Base-by-base conservation (phyloP, 108 stramenopile genomes). In the Licmophora abbreviata region DNA sequence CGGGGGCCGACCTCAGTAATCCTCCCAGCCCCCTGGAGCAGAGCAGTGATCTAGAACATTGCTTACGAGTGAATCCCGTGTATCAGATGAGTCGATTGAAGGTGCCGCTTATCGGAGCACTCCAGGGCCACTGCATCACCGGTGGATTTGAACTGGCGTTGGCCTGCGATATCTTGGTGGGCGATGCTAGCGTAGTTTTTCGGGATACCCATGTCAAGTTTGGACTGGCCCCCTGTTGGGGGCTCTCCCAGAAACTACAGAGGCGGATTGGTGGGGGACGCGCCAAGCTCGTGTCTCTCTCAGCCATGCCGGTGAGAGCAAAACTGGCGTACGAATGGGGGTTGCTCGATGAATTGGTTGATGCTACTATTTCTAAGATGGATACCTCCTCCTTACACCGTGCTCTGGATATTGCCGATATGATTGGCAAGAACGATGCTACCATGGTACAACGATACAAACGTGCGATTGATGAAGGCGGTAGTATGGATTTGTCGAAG, bases 171-270 rank as follows among this genome's bases (percentile, higher is more conserved):
- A 64, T 76, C 17, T 28, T 76, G 3, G 37, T 76, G 6, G 75
- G 75, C 3, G 61, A 64, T 34, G 3, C 31, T 2, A 66, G 70
- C 1, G 63, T 66, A 11, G 38, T n/a, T 10, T 76, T 76, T 47
- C 66, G 75, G 10, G 75, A 76, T 37, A 76, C 75, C 10, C 75
- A 76, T 51, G 66, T 68, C 3, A 76, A 76, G 44, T 76, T 76
- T 52, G 63, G 69, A 26, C 29, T 76, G 24, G 75, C 75, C 24
- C 75, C 75, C 12, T 76, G 75, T 42, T 76, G 75, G 75, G 70
- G 68, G 23, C 54, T 76, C 12, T 62, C 64, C 10, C 75, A 76
- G 46, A 68, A 56, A 37, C 41, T 76, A 3, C 52, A 52, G 0
- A 40, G 61, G 17, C 30, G 66, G 28, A 68, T 76, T 27, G 69